Base-by-base conservation (phyloP, 768 basidiomycete species). In the Russula sp. region DNA sequence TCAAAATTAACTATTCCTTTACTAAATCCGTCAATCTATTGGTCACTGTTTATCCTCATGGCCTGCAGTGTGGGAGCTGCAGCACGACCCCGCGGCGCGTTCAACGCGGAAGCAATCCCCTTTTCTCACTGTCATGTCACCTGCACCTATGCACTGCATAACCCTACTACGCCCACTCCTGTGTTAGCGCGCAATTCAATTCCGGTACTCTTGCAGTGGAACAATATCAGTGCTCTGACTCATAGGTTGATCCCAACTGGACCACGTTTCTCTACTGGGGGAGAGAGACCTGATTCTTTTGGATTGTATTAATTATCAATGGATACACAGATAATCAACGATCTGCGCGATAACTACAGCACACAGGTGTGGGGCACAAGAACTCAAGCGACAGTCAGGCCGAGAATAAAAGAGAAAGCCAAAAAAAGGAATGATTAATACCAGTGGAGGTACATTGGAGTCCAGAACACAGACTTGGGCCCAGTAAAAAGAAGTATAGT, bases 61-160 rank as follows among this genome's bases (percentile, higher is more conserved):
- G 25, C 25, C 25, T n/a, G n/a, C n/a, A n/a, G n/a, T n/a, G n/a
- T n/a, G n/a, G n/a, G n/a, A n/a, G n/a, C n/a, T n/a, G n/a, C n/a
- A n/a, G n/a, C n/a, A n/a, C n/a, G n/a, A n/a, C n/a, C n/a, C n/a
- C 25, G 25, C 25, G 25, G 25, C 25, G 25, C 39, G 16, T 47
- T 48, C 38, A 39, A 55, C 39, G 25, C n/a, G 5, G 52, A 45
- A 39, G 62, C 13, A n/a, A 42, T 57, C 62, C 58, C 39, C 50
- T 49, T 59, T 63, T 59, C 39, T 35, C 42, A 32, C 22, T 18
- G 48, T 61, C 61, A 62, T 18, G 48, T 61, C 61, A 62, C 56
- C 38, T 29, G 25, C 25, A 29, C 25, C 3, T 29, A 3, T 29
- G 25, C 25, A 29, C 25, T 52, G 46, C 34, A 13, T 46, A 41